Evolutionary conservation across 495 filamentous ascomycete species (phyloP).

Genomic region (Talaromyces adpressus): DNA sequence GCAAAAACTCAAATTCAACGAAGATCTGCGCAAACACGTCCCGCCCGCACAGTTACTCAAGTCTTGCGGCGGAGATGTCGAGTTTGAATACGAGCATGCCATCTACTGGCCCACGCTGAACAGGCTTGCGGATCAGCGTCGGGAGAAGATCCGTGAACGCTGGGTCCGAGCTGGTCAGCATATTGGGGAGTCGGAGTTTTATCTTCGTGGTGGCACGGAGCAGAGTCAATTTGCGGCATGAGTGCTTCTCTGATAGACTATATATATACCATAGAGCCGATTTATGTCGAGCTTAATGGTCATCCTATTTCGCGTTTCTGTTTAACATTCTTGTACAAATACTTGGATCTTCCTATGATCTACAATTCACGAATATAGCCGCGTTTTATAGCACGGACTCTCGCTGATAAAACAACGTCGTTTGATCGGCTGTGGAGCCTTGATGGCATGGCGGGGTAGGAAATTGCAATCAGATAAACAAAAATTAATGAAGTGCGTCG

Average conservation of each 20-base stretch:
- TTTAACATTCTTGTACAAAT: background rate
- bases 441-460: background rate
- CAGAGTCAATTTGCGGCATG: slow-evolving; percentile 25
- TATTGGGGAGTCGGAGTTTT: slow-evolving; percentile 78
- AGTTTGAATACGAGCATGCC: slow-evolving; percentile 84
- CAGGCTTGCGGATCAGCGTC: slow-evolving; percentile 54
- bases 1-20: slow-evolving; percentile 92
- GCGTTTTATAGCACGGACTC: background rate
- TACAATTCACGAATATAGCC: background rate
- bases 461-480: background rate
- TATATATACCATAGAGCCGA: background rate
- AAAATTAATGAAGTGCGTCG: background rate
- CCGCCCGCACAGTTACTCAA: slow-evolving; percentile 72
- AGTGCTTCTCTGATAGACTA: background rate
- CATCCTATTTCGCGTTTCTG: background rate
- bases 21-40: slow-evolving; percentile 71
- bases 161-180: slow-evolving; percentile 75
- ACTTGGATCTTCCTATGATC: background rate
- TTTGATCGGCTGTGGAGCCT: background rate
- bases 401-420: background rate
- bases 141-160: slow-evolving; percentile 49
- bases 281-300: background rate
- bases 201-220: slow-evolving; percentile 58
- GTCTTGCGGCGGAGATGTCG: slow-evolving; percentile 42
- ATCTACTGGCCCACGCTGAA: slow-evolving; percentile 84